Conservation (phyloP, 2,329 filamentous ascomycete genomes). For the Aspergillus sclerotialis region DNA sequence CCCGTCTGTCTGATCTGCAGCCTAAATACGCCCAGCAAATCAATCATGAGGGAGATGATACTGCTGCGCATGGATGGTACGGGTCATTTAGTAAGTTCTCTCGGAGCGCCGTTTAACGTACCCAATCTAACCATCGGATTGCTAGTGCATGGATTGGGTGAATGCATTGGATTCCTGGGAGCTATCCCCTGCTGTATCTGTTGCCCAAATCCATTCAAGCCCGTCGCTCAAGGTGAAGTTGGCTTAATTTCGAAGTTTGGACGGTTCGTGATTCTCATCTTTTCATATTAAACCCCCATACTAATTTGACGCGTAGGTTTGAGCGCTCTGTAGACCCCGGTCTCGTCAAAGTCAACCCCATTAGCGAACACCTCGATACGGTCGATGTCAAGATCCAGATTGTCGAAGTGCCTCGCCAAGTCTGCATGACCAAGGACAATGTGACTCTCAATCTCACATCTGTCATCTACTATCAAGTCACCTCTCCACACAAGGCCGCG, state of each 20-base stretch:
- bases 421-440: constrained; percentile 99
- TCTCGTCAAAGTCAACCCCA: constrained; percentile 93
- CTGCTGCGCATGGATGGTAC: constrained; percentile 77
- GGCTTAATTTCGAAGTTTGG: constrained; percentile 95
- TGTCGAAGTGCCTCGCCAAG: constrained; percentile 87
- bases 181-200: constrained; percentile 85
- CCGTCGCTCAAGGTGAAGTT: constrained; percentile 85
- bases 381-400: constrained; percentile 99
- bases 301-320: constrained; percentile 48
- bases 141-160: constrained; percentile 67
- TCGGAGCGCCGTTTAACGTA: no score
- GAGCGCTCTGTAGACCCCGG: constrained; percentile 94
- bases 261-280: constrained; percentile 27
- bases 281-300: neutral
- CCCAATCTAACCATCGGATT: no score
- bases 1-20: constrained; percentile 76
- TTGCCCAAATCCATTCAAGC: constrained; percentile 95
- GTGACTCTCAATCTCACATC: constrained; percentile 89
- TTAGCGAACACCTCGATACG: constrained; percentile 81
- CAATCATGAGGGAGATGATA: constrained; percentile 55
- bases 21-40: constrained; percentile 67
- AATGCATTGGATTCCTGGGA: constrained; percentile 68
- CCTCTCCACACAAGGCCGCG: constrained; percentile 88
- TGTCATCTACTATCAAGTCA: constrained; percentile 99
- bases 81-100: constrained; percentile 65